These are phyloP conservation scores for Phytophthora sp. DNA, from an alignment of 352 stramenopile species.

Conservation along the genomic window DNA sequence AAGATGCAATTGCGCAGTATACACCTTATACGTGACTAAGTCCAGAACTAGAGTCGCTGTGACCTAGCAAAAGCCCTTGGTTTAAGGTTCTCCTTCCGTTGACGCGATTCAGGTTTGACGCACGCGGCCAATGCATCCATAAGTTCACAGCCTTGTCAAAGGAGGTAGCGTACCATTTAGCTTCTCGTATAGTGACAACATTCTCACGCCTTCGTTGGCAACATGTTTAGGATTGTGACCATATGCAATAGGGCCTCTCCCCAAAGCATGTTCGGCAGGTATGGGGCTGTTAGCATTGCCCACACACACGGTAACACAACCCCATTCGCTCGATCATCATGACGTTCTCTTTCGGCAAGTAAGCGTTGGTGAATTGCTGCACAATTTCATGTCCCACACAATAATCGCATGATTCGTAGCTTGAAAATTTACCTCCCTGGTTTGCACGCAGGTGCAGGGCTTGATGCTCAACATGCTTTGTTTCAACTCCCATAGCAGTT, in stretches of 20 bases:
- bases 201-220: background rate
- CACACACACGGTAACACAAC: background rate
- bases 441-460: background rate
- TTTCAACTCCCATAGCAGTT: conserved; percentile 8
- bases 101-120: background rate
- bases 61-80: background rate
- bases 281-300: background rate
- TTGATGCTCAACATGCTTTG: conserved; percentile 1
- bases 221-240: background rate
- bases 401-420: background rate
- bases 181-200: background rate
- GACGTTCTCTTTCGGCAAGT: background rate
- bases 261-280: background rate
- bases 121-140: background rate
- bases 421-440: background rate
- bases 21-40: background rate
- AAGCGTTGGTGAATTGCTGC: background rate
- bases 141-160: background rate
- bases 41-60: background rate
- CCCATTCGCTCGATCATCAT: background rate
- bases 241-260: background rate
- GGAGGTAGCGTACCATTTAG: background rate
- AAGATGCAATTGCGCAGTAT: background rate
- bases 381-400: background rate
- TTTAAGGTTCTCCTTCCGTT: conserved; percentile 2